Conservation (phyloP, 495 filamentous ascomycete species). For the Aspergillus steynii region DNA sequence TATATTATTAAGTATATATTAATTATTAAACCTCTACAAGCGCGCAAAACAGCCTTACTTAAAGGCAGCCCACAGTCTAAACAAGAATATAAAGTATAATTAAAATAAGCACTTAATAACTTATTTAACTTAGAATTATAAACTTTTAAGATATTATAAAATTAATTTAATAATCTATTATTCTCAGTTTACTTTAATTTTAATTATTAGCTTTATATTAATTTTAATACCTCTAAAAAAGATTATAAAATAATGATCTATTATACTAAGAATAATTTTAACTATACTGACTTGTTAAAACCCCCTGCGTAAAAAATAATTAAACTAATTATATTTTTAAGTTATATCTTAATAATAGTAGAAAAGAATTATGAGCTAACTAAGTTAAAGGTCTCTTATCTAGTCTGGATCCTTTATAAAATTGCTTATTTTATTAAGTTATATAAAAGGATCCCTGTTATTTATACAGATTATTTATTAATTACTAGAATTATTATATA, state of each 20-base stretch:
- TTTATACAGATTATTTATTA: not conserved
- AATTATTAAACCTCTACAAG: not conserved
- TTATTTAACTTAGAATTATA: not conserved
- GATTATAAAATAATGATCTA: slow-evolving; percentile 7
- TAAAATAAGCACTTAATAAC: not conserved
- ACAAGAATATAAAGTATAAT: not conserved
- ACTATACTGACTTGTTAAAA: no score
- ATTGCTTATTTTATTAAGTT: not conserved
- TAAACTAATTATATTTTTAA: not conserved
- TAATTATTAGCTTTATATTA: not conserved
- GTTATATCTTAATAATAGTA: not conserved
- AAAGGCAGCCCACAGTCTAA: not conserved
- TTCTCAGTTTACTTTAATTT: not conserved
- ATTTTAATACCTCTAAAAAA: not conserved
- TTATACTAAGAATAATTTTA: not conserved
- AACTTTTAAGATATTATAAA: not conserved
- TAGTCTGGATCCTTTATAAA: not conserved
- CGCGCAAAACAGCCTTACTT: not conserved
- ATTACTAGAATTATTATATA: not conserved
- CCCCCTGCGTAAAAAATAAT: no score
- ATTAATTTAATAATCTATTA: not conserved
- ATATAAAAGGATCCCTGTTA: not conserved
- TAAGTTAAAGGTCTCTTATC: not conserved
- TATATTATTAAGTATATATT: slow-evolving; percentile 5
- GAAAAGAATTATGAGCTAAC: not conserved